Evolutionary conservation across 2,329 filamentous ascomycete genomes (phyloP).

Genomic region (Pseudogymnoascus sp.): DNA sequence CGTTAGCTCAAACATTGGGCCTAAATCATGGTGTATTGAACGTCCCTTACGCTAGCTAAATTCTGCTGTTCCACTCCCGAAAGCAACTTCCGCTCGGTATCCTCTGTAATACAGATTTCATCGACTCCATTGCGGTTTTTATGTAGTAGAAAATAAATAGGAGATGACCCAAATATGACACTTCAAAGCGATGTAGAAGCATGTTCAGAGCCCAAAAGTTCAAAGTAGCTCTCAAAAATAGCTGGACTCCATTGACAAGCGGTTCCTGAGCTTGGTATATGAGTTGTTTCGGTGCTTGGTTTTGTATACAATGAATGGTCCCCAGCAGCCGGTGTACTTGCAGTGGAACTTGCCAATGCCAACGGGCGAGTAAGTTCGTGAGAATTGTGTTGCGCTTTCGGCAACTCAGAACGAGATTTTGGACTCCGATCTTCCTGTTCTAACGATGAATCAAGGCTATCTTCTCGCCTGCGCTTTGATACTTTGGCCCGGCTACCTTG

Average conservation of each 20-base stretch:
- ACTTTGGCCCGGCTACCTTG: neutral
- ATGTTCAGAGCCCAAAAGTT: conserved; percentile 10
- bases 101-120: too few relatives aligned
- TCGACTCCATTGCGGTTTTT: too few relatives aligned
- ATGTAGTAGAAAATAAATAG: too few relatives aligned
- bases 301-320: neutral
- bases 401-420: conserved; percentile 2
- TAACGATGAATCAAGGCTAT: neutral
- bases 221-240: conserved; percentile 7
- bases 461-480: conserved; percentile 5
- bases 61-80: too few relatives aligned
- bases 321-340: neutral
- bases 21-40: too few relatives aligned
- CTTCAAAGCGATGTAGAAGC: conserved; percentile 6
- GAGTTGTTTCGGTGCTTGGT: conserved; percentile 1
- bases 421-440: conserved; percentile 6
- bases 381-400: neutral
- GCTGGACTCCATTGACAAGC: conserved; percentile 7
- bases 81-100: too few relatives aligned
- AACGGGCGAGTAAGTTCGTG: conserved; percentile 1
- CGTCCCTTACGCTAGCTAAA: too few relatives aligned
- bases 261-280: conserved; percentile 8
- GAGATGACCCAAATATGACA: neutral
- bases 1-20: too few relatives aligned
- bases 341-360: conserved; percentile 2